Evolutionary conservation across 768 basidiomycete genomes (phyloP).

Genomic region (Pleurotus sapidus): DNA sequence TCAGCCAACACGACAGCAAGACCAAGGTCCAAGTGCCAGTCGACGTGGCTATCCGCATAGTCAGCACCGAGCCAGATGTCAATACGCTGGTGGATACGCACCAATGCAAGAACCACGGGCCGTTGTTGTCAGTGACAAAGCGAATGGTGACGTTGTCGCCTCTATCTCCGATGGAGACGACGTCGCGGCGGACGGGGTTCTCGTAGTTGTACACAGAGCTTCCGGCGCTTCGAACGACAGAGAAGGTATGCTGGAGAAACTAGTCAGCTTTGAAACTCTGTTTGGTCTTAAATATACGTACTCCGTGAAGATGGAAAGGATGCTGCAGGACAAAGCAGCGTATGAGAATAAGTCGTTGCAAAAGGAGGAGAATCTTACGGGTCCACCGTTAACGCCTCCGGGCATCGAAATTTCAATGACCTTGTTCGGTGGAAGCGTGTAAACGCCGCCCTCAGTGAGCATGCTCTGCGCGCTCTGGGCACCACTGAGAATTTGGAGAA

Average conservation of each 20-base stretch:
- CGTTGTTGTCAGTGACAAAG: conserved; percentile 37
- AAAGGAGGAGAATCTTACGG: conserved; percentile 12
- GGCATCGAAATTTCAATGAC: conserved; percentile 46
- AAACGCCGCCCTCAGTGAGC: conserved; percentile 38
- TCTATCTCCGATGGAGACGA: conserved; percentile 32
- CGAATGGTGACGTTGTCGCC: conserved; percentile 34
- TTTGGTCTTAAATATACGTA: conserved; percentile 9
- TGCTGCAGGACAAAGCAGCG: conserved; percentile 13
- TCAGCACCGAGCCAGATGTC: not conserved
- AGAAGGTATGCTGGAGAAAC: conserved; percentile 28
- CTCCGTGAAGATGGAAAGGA: conserved; percentile 30
- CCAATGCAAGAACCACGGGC: conserved; percentile 30
- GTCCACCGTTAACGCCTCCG: conserved; percentile 29
- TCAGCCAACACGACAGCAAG: conserved; percentile 37
- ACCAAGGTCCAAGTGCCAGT: conserved; percentile 36
- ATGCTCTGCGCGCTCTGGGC: conserved; percentile 35
- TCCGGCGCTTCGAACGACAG: conserved; percentile 33
- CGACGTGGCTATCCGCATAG: conserved; percentile 24
- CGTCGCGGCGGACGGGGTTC: conserved; percentile 55
- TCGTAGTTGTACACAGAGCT: conserved; percentile 30
- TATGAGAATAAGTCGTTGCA: not conserved
- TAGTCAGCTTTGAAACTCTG: not conserved
- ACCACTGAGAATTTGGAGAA: conserved; percentile 50
- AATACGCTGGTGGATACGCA: conserved; percentile 6
- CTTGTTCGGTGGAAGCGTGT: conserved; percentile 39